These are phyloP conservation scores for Metschnikowia anglica DNA, from an alignment of 805 yeast species.

Conservation along the genomic window DNA sequence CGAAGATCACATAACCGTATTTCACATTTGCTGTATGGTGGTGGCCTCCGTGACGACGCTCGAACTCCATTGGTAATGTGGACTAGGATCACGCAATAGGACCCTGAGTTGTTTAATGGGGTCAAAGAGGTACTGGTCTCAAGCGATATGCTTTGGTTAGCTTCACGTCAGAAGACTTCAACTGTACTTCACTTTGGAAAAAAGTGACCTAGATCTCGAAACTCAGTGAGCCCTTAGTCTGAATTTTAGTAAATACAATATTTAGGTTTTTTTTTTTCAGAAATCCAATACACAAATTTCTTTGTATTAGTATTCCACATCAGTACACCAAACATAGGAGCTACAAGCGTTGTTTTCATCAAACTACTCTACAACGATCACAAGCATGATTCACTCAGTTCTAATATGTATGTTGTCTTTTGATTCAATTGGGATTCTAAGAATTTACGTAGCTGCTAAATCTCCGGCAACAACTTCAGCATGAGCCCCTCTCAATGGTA, in stretches of 20 bases:
- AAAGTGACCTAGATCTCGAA: too few relatives aligned
- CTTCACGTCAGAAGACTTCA: neutral
- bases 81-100: neutral
- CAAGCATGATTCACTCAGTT: constrained; percentile 80
- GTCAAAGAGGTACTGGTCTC: neutral
- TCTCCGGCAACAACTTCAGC: too few relatives aligned
- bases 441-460: too few relatives aligned
- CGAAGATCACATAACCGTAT: constrained; percentile 56
- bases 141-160: neutral
- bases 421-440: neutral
- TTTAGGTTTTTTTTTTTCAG: too few relatives aligned
- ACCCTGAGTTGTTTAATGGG: neutral
- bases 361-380: neutral
- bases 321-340: constrained; percentile 1
- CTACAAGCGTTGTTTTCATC: neutral
- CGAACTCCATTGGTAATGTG: constrained; percentile 8
- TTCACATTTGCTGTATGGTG: constrained; percentile 57
- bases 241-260: too few relatives aligned
- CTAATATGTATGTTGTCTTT: constrained; percentile 59
- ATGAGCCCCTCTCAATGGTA: too few relatives aligned
- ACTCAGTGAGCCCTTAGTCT: too few relatives aligned
- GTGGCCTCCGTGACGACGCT: constrained; percentile 46
- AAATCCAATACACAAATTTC: too few relatives aligned
- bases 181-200: too few relatives aligned
- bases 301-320: neutral